phyloP scores from a whole-genome alignment of 148 eudicot species.

The Diospyros kaki region DNA sequence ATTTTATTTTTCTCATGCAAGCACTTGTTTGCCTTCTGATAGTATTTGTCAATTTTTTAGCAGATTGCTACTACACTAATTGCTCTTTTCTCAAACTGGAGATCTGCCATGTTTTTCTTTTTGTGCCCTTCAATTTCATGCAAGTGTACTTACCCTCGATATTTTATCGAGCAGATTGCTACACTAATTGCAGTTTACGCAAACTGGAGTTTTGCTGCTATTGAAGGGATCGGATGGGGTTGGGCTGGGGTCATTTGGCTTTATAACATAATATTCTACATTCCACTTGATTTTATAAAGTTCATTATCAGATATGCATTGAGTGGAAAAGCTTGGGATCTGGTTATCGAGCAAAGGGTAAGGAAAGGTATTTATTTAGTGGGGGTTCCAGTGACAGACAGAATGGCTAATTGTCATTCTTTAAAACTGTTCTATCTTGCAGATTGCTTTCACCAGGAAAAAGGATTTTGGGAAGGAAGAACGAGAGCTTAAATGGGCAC shows the following conservation, averaged over 20 bases:
- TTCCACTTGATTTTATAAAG: constrained; percentile 42
- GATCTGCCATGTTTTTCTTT: constrained; percentile 19
- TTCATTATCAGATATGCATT: constrained; percentile 33
- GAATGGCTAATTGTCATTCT: background rate
- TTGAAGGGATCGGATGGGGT: constrained; percentile 42
- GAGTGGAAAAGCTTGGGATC: constrained; percentile 47
- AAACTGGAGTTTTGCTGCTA: constrained; percentile 43
- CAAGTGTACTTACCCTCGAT: too few species aligned
- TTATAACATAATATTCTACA: constrained; percentile 32
- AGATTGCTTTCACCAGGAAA: constrained; percentile 70
- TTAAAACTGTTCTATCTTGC: background rate
- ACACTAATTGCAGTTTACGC: constrained; percentile 45
- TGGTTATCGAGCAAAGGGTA: constrained; percentile 43
- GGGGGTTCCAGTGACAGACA: background rate
- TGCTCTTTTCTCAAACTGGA: constrained; percentile 45
- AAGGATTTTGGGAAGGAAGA: constrained; percentile 66
- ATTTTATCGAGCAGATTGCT: constrained; percentile 24
- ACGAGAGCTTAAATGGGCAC: constrained; percentile 70
- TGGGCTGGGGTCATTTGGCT: constrained; percentile 54
- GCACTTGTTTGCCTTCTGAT: background rate
- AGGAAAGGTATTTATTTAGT: background rate
- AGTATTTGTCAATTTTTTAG: background rate
- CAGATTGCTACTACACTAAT: constrained; percentile 36
- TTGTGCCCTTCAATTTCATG: too few species aligned
- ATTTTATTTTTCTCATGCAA: background rate